Evolutionary conservation across 345 rosid species (phyloP), one percentile per base, ranked within the genome.

Genomic region (Lumnitzera littorea): DNA sequence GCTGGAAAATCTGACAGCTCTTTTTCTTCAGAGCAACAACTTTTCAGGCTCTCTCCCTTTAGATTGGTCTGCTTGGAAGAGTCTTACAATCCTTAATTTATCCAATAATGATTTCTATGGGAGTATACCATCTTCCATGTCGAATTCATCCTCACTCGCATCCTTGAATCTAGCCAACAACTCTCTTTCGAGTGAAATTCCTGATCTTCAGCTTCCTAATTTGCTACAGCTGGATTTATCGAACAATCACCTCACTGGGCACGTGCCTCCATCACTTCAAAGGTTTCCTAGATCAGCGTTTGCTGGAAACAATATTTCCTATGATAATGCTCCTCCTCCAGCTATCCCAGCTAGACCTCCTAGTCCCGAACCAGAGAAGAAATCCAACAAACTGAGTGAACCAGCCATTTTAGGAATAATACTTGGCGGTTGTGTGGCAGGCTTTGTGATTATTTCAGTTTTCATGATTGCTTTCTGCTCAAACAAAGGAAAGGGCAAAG

Each of bases 141-240:
- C 72, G 16, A 79, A 71, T 67, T 72, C 84, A 67, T 76, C 78
- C 27, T 75, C 61, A 29, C 83, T 94, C 23, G 52, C 76, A 10
- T 60, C 76, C 61, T 63, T 94, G 80, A 75, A 73, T 65, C 86
- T 92, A 13, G 82, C 88, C 4, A 64, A 77, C 55, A 92, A 92
- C 78, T 85, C 80, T 11, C 84, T 92, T 52, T 84, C 87, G 0
- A 96, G 97, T 43, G 81, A 70, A 41, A 74, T 92, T 67, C 94
- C 98, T 29, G 76, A 82, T 67, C 62, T 87, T 5, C 56, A 56
- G 68, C 64, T 66, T 29, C 79, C 87, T 2, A 73, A 64, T 48
- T 70, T 92, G 75, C 85, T 74, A 53, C 71, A 62, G 74, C 71
- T 92, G 50, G 69, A 82, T 74, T 71, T 94, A 57, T 67, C 91